Evolutionary conservation across 768 basidiomycete species (phyloP).

Genomic region (Amyloporia xantha): DNA sequence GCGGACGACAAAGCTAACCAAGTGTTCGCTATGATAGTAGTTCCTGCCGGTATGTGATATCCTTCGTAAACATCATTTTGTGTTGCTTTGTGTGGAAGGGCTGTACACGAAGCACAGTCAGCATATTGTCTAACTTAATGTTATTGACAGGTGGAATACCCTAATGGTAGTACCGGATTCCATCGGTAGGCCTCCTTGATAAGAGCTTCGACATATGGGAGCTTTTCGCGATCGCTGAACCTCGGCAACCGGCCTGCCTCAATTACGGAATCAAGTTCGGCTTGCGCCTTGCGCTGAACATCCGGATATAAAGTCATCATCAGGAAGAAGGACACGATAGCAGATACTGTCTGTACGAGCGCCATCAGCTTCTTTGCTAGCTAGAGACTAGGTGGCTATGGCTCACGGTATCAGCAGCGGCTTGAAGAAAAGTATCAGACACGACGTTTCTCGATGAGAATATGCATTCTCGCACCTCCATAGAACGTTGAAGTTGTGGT

Average conservation of each 20-base stretch:
- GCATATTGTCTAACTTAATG: slow-evolving; percentile 1
- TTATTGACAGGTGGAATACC: background rate
- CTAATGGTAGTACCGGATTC: slow-evolving; percentile 21
- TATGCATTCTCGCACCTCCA: background rate
- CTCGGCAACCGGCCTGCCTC: background rate
- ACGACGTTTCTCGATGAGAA: background rate
- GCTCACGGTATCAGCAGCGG: slow-evolving; percentile 3
- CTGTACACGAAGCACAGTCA: background rate
- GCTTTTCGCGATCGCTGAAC: background rate
- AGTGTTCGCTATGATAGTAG: slow-evolving; percentile 47
- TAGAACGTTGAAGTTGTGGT: background rate
- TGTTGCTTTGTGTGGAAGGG: background rate
- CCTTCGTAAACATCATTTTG: slow-evolving; percentile 51
- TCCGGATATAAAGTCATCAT: slow-evolving; percentile 27
- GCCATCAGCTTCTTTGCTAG: background rate
- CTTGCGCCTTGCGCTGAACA: slow-evolving; percentile 19
- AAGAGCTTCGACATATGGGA: slow-evolving; percentile 13
- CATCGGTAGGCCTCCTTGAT: slow-evolving; percentile 23
- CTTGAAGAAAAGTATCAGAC: too few species aligned
- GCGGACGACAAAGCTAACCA: slow-evolving; percentile 23
- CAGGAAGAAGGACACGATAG: slow-evolving; percentile 18
- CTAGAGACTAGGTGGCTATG: background rate
- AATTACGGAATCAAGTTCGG: slow-evolving; percentile 24
- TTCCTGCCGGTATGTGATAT: slow-evolving; percentile 54
- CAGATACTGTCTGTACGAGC: background rate